Evolutionary conservation across 257 asterid species (phyloP).

Genomic region (Solanum sejunctum): DNA sequence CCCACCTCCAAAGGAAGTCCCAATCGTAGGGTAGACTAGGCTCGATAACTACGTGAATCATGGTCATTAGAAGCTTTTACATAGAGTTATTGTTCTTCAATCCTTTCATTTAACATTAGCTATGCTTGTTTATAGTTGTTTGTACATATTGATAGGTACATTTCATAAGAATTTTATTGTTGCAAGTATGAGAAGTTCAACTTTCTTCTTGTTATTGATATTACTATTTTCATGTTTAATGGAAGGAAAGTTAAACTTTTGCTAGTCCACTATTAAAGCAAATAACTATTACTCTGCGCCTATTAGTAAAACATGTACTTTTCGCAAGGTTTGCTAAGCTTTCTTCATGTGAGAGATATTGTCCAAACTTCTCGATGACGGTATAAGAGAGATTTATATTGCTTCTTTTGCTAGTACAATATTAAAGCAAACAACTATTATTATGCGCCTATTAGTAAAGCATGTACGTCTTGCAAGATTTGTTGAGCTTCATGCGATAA

Average conservation of each 20-base stretch:
- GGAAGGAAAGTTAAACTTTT: neutral
- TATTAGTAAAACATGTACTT: no score
- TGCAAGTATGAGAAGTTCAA: neutral
- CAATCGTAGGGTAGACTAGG: neutral
- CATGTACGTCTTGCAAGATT: no score
- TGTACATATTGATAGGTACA: neutral
- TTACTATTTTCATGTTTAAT: neutral
- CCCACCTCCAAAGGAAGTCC: neutral
- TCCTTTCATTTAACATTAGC: constrained; percentile 23
- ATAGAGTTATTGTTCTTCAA: constrained; percentile 30
- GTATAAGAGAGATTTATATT: no score
- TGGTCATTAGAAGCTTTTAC: constrained; percentile 3
- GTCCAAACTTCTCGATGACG: no score
- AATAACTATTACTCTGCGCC: no score
- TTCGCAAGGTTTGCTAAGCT: no score
- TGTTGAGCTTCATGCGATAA: no score
- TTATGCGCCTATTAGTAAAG: no score
- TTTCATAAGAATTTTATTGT: neutral
- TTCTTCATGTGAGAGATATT: no score
- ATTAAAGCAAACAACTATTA: no score
- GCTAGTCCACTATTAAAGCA: neutral
- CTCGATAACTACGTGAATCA: neutral
- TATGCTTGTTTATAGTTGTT: constrained; percentile 12
- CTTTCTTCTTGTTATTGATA: neutral
- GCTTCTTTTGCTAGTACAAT: no score